These are phyloP conservation scores for Fusarium clavum DNA, from an alignment of 2,329 filamentous ascomycete species.

Conservation along the genomic window DNA sequence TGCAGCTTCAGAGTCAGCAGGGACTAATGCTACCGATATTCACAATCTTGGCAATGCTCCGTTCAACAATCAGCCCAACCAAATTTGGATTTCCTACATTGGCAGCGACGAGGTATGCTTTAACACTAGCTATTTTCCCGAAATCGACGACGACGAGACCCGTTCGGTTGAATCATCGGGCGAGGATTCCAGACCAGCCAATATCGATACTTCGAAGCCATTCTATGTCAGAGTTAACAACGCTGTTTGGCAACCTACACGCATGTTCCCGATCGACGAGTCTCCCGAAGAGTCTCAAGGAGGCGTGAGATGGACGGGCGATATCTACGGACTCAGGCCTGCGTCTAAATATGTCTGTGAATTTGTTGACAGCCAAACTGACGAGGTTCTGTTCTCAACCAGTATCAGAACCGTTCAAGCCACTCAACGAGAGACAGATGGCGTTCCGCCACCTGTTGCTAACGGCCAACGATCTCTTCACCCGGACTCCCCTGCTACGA, in stretches of 20 bases:
- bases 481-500: constrained; percentile 81
- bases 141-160: constrained; percentile 53
- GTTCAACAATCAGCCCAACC: constrained; percentile 75
- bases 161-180: constrained; percentile 45
- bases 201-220: constrained; percentile 76
- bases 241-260: constrained; percentile 81
- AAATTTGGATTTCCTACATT: constrained; percentile 85
- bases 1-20: constrained; percentile 77
- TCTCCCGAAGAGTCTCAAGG: constrained; percentile 49
- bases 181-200: constrained; percentile 55
- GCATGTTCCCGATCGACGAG: constrained; percentile 67
- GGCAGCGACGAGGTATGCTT: constrained; percentile 83
- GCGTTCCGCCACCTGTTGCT: constrained; percentile 48
- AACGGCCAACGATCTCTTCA: constrained; percentile 70
- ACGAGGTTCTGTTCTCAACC: constrained; percentile 75
- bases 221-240: constrained; percentile 85
- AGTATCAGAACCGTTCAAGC: constrained; percentile 75
- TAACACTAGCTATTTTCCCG: constrained; percentile 74
- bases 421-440: constrained; percentile 50
- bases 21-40: constrained; percentile 79
- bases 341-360: constrained; percentile 83
- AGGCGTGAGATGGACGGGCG: constrained; percentile 75
- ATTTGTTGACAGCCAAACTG: constrained; percentile 76
- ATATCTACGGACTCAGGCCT: constrained; percentile 76
- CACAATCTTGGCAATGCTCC: constrained; percentile 82